Conservation (phyloP, 257 asterid genomes). For the Voacanga thouarsii region DNA sequence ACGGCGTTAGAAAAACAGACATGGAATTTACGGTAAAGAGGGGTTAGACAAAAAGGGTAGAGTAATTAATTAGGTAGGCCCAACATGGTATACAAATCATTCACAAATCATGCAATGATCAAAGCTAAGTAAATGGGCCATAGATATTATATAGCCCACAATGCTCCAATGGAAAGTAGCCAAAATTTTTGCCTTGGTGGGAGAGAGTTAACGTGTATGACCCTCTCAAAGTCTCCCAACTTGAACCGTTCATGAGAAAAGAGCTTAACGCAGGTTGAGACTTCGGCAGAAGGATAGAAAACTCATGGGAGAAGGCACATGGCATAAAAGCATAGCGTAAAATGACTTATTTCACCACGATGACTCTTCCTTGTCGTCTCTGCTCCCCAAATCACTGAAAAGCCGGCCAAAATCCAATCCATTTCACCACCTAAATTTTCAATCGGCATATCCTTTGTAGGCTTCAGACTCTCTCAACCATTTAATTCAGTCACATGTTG, state of each 20-base stretch:
- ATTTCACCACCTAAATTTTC: constrained; percentile 9
- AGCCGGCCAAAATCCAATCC: constrained; percentile 29
- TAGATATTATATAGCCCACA: constrained; percentile 9
- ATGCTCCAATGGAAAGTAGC: neutral
- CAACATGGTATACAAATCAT: neutral
- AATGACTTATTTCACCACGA: constrained; percentile 22
- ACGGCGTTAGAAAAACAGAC: no score
- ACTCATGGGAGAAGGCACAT: neutral
- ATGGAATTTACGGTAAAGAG: no score
- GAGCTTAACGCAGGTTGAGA: neutral
- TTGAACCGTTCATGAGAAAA: constrained; percentile 11
- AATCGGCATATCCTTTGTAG: neutral
- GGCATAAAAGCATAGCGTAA: neutral
- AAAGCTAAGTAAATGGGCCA: neutral
- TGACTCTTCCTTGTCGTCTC: constrained; percentile 33
- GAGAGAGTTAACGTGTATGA: no score
- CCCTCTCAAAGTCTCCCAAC: no score
- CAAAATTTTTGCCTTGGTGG: neutral
- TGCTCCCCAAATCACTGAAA: constrained; percentile 18
- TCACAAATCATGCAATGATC: neutral
- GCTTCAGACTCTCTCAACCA: constrained; percentile 11
- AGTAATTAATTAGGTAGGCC: constrained; percentile 6
- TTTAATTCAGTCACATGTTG: neutral
- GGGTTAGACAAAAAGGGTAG: no score
- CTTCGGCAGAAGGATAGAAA: neutral